Percentiles rank a stretch among this genome's conserved stretches.
Conservation (phyloP, 805 yeast species). For the Gaillardinia entomophila region DNA sequence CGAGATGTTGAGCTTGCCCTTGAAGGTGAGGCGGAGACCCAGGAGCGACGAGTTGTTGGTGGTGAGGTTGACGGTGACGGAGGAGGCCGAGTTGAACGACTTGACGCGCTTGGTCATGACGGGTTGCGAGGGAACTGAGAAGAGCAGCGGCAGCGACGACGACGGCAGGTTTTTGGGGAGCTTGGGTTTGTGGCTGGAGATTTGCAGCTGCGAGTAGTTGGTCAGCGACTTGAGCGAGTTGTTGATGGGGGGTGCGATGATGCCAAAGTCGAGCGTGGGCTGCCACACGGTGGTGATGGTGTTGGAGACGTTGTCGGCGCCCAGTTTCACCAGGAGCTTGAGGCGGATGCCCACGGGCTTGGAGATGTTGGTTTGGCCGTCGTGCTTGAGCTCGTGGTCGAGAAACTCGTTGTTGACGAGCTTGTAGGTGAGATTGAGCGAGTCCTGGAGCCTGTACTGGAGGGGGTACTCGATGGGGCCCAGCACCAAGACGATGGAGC, state of each 20-base stretch:
- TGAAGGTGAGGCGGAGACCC: constrained; percentile 40
- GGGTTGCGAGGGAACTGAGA: constrained; percentile 2
- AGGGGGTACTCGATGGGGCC: constrained; percentile 28
- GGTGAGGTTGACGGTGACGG: constrained; percentile 32
- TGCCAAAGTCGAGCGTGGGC: constrained; percentile 32
- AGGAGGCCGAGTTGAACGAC: constrained; percentile 15
- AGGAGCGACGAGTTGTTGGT: constrained; percentile 28
- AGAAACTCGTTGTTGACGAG: constrained; percentile 23
- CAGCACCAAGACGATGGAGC: constrained; percentile 18
- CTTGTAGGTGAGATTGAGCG: constrained; percentile 30
- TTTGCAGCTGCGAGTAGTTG: constrained; percentile 13
- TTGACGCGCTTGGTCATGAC: constrained; percentile 1
- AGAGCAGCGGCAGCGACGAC: background rate
- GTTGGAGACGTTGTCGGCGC: constrained; percentile 11
- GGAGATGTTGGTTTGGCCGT: constrained; percentile 11
- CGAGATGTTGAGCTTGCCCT: constrained; percentile 55
- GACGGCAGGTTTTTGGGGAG: constrained; percentile 5
- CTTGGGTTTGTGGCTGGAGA: constrained; percentile 8
- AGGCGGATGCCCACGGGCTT: constrained; percentile 23
- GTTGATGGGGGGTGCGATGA: constrained; percentile 34
- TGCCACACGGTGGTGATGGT: constrained; percentile 33
- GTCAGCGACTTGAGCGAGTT: constrained; percentile 26
- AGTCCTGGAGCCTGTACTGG: constrained; percentile 19
- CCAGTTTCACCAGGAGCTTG: constrained; percentile 14
- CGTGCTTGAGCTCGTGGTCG: constrained; percentile 13